Base-by-base conservation (phyloP, 768 basidiomycete species). In the Austroboletus eburneus region DNA sequence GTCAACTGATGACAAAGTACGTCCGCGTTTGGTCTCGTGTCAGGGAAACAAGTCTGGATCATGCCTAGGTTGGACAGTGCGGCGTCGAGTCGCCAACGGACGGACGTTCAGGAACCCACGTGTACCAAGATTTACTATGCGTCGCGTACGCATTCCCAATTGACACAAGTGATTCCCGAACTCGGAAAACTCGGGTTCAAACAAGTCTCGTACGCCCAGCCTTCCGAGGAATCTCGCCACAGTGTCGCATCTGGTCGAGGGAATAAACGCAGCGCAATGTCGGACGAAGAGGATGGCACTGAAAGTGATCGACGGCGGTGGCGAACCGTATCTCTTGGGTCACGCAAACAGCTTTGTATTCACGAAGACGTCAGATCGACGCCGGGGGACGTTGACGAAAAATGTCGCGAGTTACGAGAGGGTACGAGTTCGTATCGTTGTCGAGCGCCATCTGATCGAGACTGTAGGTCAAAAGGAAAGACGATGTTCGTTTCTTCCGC, bases 131-230 rank as follows among this genome's bases (percentile, higher is more conserved):
- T 98, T 50, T 96, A 82, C 64, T 96, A 94, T 59, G 88, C 94
- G 0, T 98, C 96, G 0, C 76, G 95, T 25, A 99, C 95, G 1
- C 95, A 99, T 67, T 94, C 94, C 2, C 95, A 99, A 59, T 78
- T 99, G 4, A 76, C 92, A 2, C 95, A 99, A 63, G 76, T 98
- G 4, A 73, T 93, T 16, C 85, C 87, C 4, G 96, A 99, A 60
- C 72, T 97, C 9, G 75, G 71, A 33, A 86, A 81, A 56, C 77
- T 95, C n/a, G 73, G 73, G 51, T 63, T 93, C 61, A 62, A 67
- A 16, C 43, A 69, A 39, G 44, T 55, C 22, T 63, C 63, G 17
- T 41, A 49, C 22, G 30, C 27, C 30, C 32, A 46, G 3, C 36
- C 50, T 40, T 50, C 57, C n/a, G n/a, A n/a, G n/a, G n/a, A n/a